These are phyloP conservation scores for Inosperma sp. DNA, from an alignment of 768 basidiomycete species.

Conservation along the genomic window DNA sequence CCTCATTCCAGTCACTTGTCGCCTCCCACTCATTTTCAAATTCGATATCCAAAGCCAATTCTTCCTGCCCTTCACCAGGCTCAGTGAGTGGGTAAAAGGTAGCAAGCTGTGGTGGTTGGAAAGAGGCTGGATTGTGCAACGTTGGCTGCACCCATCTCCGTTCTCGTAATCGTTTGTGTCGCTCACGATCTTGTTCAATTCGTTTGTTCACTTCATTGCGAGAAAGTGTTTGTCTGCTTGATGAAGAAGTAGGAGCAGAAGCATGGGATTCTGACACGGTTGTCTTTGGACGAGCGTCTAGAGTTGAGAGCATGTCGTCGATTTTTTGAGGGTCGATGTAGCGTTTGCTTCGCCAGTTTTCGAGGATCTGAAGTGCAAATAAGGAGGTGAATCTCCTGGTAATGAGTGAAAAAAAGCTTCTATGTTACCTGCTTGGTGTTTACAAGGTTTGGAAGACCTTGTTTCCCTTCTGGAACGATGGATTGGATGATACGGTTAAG, in stretches of 20 bases:
- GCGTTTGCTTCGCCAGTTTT: constrained; percentile 84
- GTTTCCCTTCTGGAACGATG: constrained; percentile 86
- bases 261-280: constrained; percentile 15
- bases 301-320: constrained; percentile 58
- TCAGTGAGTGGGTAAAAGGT: constrained; percentile 59
- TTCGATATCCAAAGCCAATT: constrained; percentile 65
- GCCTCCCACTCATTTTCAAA: constrained; percentile 90
- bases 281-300: constrained; percentile 41
- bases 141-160: constrained; percentile 87
- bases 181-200: constrained; percentile 88
- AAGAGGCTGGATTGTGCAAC: constrained; percentile 44
- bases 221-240: constrained; percentile 39
- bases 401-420: background rate
- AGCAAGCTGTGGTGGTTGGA: constrained; percentile 44
- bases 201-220: constrained; percentile 74
- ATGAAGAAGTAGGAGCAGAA: constrained; percentile 14
- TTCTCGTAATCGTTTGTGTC: constrained; percentile 88
- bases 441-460: constrained; percentile 81
- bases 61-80: constrained; percentile 49
- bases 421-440: constrained; percentile 76
- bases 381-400: background rate
- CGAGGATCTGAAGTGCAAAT: constrained; percentile 62
- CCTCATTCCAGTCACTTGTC: constrained; percentile 88
- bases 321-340: constrained; percentile 75
- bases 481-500: constrained; percentile 70